These are phyloP conservation scores for Sabuloglossum arenarium DNA, from an alignment of 495 filamentous ascomycete species.

Conservation along the genomic window DNA sequence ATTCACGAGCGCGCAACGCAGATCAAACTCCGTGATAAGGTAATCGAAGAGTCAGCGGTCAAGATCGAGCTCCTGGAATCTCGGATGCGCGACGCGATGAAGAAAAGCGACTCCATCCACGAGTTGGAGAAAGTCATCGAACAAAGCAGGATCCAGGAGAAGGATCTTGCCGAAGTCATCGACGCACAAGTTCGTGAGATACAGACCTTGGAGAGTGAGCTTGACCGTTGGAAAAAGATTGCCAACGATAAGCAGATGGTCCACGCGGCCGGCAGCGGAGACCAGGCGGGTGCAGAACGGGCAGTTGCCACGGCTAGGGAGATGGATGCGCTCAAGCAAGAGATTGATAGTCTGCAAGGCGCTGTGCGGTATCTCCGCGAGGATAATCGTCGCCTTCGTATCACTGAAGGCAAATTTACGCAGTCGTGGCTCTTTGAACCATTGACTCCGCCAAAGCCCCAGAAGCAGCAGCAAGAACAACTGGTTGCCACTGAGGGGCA, in stretches of 20 bases:
- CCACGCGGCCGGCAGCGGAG: constrained; percentile 30
- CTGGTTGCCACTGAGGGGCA: constrained; percentile 43
- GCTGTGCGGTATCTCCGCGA: constrained; percentile 62
- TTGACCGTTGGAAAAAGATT: constrained; percentile 43
- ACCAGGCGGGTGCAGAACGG: constrained; percentile 27
- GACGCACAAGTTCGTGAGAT: constrained; percentile 43
- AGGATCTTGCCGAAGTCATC: constrained; percentile 23
- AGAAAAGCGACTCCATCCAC: constrained; percentile 39
- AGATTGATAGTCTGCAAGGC: constrained; percentile 49
- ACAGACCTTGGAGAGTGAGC: constrained; percentile 29
- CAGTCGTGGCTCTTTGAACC: constrained; percentile 48
- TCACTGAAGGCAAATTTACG: constrained; percentile 31
- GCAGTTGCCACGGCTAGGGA: constrained; percentile 51
- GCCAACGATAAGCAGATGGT: constrained; percentile 14
- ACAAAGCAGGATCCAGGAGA: constrained; percentile 31
- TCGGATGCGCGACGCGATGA: constrained; percentile 55
- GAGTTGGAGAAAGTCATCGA: constrained; percentile 40
- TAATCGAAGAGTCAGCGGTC: constrained; percentile 51
- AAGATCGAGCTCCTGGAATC: constrained; percentile 85
- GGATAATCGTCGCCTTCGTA: constrained; percentile 47
- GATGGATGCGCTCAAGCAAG: constrained; percentile 40
- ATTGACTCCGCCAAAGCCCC: constrained; percentile 26
- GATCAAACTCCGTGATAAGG: constrained; percentile 42
- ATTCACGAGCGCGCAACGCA: constrained; percentile 35
- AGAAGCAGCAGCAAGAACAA: constrained; percentile 31